Evolutionary conservation across 2,329 filamentous ascomycete species (phyloP), one percentile per base, ranked within the genome.

Genomic region (Fusarium vanettenii): DNA sequence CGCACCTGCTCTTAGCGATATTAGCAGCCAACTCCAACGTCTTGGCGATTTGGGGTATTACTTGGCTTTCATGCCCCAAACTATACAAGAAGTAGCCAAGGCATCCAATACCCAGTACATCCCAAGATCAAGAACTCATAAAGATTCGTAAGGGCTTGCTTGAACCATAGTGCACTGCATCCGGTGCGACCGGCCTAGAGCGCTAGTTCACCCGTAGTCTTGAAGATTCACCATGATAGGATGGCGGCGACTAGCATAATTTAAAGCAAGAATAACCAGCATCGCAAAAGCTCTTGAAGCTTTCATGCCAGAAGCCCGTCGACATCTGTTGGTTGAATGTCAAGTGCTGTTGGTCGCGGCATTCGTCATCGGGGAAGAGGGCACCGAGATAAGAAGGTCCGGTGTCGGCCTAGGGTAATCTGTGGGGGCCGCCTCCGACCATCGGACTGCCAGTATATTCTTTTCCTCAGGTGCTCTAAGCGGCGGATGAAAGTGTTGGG

Each of bases 171-270:
- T 25, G 25, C 16, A 3, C 16, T 18, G 16, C 45, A 16, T 27
- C 5, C 4, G 2, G 9, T 10, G 9, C 7, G 8, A 7, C 7
- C 9, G 5, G 8, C 1, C 4, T 2, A 25, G 16, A 4, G 8
- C 6, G 14, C 22, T 5, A 9, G 27, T 3, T 18, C 16, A 18
- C 22, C 10, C 22, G 16, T 27, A 5, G 45, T 11, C 8, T n/a
- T 11, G 25, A 29, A 25, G 25, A 6, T 27, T 16, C 16, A 2
- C 14, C 11, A 8, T 50, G 45, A 27, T 16, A 5, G 43, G 14
- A 5, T 3, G 20, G 14, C 5, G 8, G 14, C 8, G 10, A 10
- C 14, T 9, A 5, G 22, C 14, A n/a, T n/a, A 18, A n/a, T n/a
- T 10, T 7, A 22, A 5, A 9, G 1, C 43, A 16, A 5, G 4